Evolutionary conservation across 805 yeast genomes (phyloP).

Genomic region (Hanseniaspora lindneri): DNA sequence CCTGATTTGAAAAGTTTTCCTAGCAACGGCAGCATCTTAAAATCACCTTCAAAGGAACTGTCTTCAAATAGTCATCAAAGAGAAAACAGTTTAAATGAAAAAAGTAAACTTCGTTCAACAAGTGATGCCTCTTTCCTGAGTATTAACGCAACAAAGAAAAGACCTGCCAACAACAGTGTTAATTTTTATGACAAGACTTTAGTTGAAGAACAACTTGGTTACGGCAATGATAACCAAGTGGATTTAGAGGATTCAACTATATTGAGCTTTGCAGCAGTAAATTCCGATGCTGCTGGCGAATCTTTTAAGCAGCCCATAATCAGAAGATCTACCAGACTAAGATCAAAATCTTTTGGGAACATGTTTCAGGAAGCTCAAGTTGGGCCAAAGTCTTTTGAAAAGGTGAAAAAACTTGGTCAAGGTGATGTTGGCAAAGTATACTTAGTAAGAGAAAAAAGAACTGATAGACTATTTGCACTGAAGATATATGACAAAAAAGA

Average conservation of each 20-base stretch:
- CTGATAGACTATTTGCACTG: slow-evolving; percentile 78
- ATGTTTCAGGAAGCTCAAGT: slow-evolving; percentile 70
- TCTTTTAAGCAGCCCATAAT: slow-evolving; percentile 8
- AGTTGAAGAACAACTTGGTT: background rate
- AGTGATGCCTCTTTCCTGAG: slow-evolving; percentile 15
- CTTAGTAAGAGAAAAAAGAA: slow-evolving; percentile 68
- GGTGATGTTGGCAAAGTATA: slow-evolving; percentile 98
- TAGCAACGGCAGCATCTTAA: slow-evolving; percentile 1
- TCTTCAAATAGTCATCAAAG: background rate
- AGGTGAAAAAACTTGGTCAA: slow-evolving; percentile 78
- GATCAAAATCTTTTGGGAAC: slow-evolving; percentile 49
- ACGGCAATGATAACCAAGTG: background rate
- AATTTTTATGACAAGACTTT: background rate
- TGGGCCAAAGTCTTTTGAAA: slow-evolving; percentile 76
- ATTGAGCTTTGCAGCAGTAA: too few species aligned
- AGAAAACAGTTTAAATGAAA: background rate
- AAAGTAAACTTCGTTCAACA: background rate
- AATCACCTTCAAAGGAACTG: background rate
- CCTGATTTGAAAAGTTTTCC: slow-evolving; percentile 8
- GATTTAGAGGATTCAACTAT: background rate
- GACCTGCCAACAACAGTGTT: background rate
- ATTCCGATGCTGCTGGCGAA: background rate
- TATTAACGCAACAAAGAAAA: slow-evolving; percentile 4
- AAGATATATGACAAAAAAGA: slow-evolving; percentile 81
- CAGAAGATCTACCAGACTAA: slow-evolving; percentile 27